Base-by-base conservation (phyloP, 1,139 yeast genomes). In the Zygotorulaspora mrakii region DNA sequence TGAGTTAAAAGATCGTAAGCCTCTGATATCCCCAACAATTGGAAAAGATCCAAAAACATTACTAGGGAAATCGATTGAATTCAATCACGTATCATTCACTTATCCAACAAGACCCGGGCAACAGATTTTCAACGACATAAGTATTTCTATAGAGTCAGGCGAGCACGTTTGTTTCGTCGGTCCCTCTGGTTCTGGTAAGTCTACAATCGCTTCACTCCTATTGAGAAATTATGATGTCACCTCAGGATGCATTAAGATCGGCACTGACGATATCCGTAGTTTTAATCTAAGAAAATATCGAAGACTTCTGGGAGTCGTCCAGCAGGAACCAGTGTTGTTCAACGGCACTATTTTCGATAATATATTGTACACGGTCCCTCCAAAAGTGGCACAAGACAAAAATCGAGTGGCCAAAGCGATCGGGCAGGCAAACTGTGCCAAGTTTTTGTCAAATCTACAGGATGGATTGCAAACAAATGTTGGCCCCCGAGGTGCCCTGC, bases 81-180 rank as follows among this genome's bases (percentile, higher is more conserved):
- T 91, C 55, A 64, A 68, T 40, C 65, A 86, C 50, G 84, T 89
- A 20, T 70, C 67, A 2, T 89, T 89, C 64, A 70, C 79, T 42
- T 89, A 89, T 61, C 96, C 96, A n/a, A 80, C 95, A 1, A 74
- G 96, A 45, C 85, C 85, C n/a, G 76, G 79, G 43, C 86, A 83
- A 39, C 62, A 66, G 33, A 79, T 89, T 11, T 79, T 89, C 58
- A 64, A 78, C 16, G 74, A 76, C n/a, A 72, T 88, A 54, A 67
- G 74, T 27, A 73, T 88, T 39, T 69, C 65, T 8, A 73, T 88
- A 24, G 63, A 70, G 10, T 76, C 84, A 3, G 88, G 91, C 11
- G 81, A 87, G 40, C 85, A 87, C 44, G 79, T 91, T 5, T 91
- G 96, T 56, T 73, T 88, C 39, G 96, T 87, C 11, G 96, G 96